Evolutionary conservation across 2,329 filamentous ascomycete genomes (phyloP), one percentile per base, ranked within the genome.

Genomic region (Cucurbitaria berberidis): DNA sequence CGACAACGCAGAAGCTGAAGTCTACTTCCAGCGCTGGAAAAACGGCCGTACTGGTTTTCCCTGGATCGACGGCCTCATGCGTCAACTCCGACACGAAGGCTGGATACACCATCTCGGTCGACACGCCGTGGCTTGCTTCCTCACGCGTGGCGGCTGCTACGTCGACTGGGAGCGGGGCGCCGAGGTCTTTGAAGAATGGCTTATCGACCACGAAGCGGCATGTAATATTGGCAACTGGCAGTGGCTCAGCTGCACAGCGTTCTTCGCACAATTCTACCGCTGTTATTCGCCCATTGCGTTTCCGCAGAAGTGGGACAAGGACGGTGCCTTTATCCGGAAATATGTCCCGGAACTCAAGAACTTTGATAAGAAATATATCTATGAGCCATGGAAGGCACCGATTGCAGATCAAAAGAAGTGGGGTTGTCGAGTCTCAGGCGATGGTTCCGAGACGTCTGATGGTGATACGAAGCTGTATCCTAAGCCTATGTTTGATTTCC

Each of bases 81-180:
- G 89, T 1, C 89, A 92, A 71, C 79, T 93, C 13, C 79, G 81
- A 13, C 70, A 79, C 1, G 89, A 91, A 68, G 89, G 89, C 24
- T 93, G 89, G 89, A 90, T 92, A 8, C 89, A 93, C 68, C 89
- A 93, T 68, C 80, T 92, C 0, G 89, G 89, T 2, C 82, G 89
- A 0, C 89, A 93, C 71, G 83, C 86, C n/a, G 86, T 93, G 0
- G 89, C 89, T 0, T 92, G 89, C 68, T 93, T 93, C 69, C 79
- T 93, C n/a, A 92, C 89, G 0, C 80, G 89, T 2, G 89, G 89
- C 1, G 89, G 89, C 0, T 91, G 88, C 71, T 93, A 91, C 66
- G 79, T 93, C 39, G 84, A 87, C 65, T 93, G 89, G 89, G 89
- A 92, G 75, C 83, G 89, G 16, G 89, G 89, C 1, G 87, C 86